These are phyloP conservation scores for Blastocladiella britannica DNA, from an alignment of 192 early-diverging fungal genomes.

Conservation along the genomic window DNA sequence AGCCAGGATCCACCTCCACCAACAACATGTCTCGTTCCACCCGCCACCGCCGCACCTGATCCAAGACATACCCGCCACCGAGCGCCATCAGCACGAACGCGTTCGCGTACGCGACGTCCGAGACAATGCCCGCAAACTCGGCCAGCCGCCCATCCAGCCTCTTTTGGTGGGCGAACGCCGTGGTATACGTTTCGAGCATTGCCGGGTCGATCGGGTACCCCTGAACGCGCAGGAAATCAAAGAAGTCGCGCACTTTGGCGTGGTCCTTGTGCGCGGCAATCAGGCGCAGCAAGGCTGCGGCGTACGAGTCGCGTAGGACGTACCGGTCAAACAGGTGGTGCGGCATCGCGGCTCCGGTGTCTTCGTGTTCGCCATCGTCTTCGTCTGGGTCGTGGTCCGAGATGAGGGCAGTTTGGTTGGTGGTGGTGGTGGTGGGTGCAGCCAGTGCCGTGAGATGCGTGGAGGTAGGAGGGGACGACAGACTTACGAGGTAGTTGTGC, in stretches of 20 bases:
- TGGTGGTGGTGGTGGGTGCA: not conserved
- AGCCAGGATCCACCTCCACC: too few relatives aligned
- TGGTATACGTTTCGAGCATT: not conserved
- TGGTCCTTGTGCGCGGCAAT: not conserved
- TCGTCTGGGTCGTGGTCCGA: too few relatives aligned
- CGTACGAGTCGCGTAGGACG: not conserved
- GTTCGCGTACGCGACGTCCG: not conserved
- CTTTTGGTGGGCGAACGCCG: not conserved
- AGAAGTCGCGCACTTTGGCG: not conserved
- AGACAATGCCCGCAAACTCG: not conserved
- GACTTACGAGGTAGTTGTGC: too few relatives aligned
- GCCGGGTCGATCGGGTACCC: not conserved
- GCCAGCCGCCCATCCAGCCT: not conserved
- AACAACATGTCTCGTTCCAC: too few relatives aligned
- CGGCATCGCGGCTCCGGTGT: too few relatives aligned
- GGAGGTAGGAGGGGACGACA: too few relatives aligned
- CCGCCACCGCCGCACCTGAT: too few relatives aligned
- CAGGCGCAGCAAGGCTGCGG: not conserved
- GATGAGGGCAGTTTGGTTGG: too few relatives aligned
- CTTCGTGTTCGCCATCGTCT: too few relatives aligned
- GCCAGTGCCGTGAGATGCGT: not conserved
- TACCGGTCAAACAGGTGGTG: not conserved
- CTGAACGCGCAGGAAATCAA: not conserved
- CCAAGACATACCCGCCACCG: not conserved
- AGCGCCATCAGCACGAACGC: not conserved